phyloP scores from a whole-genome alignment of 352 stramenopile genomes.

The Phytopythium litorale region DNA sequence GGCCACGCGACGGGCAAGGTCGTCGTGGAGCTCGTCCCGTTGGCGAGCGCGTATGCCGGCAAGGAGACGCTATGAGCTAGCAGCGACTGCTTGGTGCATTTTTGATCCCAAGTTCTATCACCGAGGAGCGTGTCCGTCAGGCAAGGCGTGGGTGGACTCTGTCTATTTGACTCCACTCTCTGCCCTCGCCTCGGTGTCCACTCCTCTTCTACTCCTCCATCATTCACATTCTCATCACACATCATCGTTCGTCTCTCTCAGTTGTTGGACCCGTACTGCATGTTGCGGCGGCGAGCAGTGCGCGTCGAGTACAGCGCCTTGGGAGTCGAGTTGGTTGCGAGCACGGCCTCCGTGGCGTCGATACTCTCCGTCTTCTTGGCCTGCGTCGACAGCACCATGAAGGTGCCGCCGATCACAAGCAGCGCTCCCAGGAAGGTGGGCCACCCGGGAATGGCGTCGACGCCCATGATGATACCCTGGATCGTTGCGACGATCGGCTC shows the following conservation, averaged over 20 bases:
- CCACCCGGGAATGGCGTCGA: conserved; percentile 66
- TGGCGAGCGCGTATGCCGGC: conserved; percentile 7
- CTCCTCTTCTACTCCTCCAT: background rate
- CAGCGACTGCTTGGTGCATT: background rate
- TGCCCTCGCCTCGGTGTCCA: background rate
- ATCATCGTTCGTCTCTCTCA: background rate
- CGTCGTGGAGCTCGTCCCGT: conserved; percentile 44
- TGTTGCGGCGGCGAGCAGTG: conserved; percentile 12
- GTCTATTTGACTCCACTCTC: background rate
- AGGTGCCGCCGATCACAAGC: conserved; percentile 77
- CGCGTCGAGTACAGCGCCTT: conserved; percentile 60
- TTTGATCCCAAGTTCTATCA: background rate
- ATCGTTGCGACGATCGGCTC: conserved; percentile 83
- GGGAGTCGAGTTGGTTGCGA: conserved; percentile 51
- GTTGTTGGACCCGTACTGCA: conserved; percentile 7
- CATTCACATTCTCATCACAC: background rate
- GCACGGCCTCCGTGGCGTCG: conserved; percentile 73
- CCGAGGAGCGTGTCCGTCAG: too few relatives aligned
- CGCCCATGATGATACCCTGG: conserved; percentile 68
- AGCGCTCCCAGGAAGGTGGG: conserved; percentile 68
- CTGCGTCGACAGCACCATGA: conserved; percentile 73
- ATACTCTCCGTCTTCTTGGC: conserved; percentile 76
- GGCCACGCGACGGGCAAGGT: conserved; percentile 63
- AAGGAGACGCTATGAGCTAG: conserved; percentile 2
- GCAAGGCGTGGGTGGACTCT: background rate